Percentiles rank a stretch among this genome's conserved stretches.
Conservation (phyloP, 148 eudicot species). For the Camellia sinensis region DNA sequence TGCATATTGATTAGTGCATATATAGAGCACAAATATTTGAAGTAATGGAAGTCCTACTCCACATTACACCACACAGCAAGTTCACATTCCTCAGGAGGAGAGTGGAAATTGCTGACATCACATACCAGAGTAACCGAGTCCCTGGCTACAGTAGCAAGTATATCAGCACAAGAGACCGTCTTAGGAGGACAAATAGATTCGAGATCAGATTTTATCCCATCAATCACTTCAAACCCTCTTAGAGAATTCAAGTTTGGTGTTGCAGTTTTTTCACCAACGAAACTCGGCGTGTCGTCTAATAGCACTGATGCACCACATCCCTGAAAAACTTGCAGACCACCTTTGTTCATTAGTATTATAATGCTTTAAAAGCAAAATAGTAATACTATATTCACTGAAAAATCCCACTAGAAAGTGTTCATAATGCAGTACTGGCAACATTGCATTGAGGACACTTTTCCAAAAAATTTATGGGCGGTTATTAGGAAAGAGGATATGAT, state of each 20-base stretch:
- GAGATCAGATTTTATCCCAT: conserved; percentile 50
- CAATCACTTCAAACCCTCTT: conserved; percentile 61
- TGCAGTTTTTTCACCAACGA: conserved; percentile 56
- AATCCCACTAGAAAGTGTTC: too few relatives aligned
- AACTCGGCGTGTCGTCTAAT: conserved; percentile 44
- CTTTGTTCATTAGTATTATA: background rate
- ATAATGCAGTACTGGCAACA: too few relatives aligned
- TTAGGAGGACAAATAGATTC: conserved; percentile 46
- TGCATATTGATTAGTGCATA: too few relatives aligned
- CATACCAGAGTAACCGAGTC: conserved; percentile 57
- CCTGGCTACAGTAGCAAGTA: conserved; percentile 57
- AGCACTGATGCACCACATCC: conserved; percentile 70
- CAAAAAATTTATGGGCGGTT: too few relatives aligned
- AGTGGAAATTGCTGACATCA: background rate
- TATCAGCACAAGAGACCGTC: conserved; percentile 65
- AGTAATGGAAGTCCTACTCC: too few relatives aligned
- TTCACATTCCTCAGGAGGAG: too few relatives aligned
- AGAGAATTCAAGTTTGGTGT: conserved; percentile 49
- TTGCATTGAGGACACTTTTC: too few relatives aligned
- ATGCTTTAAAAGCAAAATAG: too few relatives aligned
- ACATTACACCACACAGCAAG: too few relatives aligned
- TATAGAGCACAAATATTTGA: too few relatives aligned
- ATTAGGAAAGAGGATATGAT: too few relatives aligned
- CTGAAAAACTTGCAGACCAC: conserved; percentile 21
- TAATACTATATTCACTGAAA: too few relatives aligned